Base-by-base conservation (phyloP, 2,329 filamentous ascomycete genomes). In the Fusarium nelsonii region DNA sequence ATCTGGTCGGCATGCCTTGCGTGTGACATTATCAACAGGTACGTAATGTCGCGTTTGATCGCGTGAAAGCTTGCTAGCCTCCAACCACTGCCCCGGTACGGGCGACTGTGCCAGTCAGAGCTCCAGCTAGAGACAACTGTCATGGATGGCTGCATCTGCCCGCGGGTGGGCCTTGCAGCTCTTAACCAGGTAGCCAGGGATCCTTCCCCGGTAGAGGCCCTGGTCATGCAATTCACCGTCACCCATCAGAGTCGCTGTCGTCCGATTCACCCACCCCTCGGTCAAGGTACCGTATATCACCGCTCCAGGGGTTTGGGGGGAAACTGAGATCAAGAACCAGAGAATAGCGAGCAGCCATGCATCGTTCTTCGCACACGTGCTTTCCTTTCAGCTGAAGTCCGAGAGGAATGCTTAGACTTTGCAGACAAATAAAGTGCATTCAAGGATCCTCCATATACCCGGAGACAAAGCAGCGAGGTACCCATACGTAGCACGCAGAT, bases 81-180 rank as follows among this genome's bases (percentile, higher is more conserved):
- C 68, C 64, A 61, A 74, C 72, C 72, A 64, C 51, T 68, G 69
- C 58, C 62, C 71, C 64, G 72, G 72, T 74, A 74, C 64, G 43
- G 55, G 62, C 72, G 66, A 56, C 61, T 73, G 69, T 72, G 62
- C 69, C 64, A 72, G 57, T 64, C 62, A 72, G 63, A 69, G 60
- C 60, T 69, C 59, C 60, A 52, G 51, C 56, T 62, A 63, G 45
- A 62, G 65, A 74, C 59, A 73, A 67, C 58, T 70, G 63, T 65
- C 62, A 69, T 71, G 59, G 64, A 58, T 65, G 62, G 71, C 68
- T 67, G 72, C 71, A 73, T 72, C 67, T 70, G 63, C 54, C 60
- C 49, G 67, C 65, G 68, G 58, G 69, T 65, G 72, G 72, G 63
- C 72, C 72, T 72, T 74, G 70, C 71, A 74, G 71, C 61, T 63